Base-by-base conservation (phyloP, 2,329 filamentous ascomycete species). In the Ophiostoma angusticollis region DNA sequence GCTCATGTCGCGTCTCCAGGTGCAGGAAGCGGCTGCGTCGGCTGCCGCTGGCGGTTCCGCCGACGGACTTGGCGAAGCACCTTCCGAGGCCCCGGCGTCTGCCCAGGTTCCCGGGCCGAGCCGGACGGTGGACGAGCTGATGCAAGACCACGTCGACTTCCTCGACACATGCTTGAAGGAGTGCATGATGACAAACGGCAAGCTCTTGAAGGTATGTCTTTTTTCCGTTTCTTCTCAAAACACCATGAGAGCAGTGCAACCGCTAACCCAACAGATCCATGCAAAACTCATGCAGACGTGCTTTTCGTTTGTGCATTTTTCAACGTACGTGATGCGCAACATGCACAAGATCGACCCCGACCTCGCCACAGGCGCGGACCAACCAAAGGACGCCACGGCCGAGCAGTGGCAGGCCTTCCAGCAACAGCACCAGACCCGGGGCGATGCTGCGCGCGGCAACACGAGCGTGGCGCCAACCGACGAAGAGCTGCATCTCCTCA, bases 61-160 rank as follows among this genome's bases (percentile, higher is more conserved):
- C 5, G 45, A 46, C 8, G 50, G 57, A 23, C 55, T n/a, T n/a
- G 56, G 44, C 18, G 47, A 47, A n/a, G 52, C 57, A 1, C 14
- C 22, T 4, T n/a, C 28, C 7, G 21, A 25, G 7, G 34, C 36
- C 6, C 9, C 36, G 6, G 34, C 39, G 1, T 22, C 41, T 2
- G 16, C n/a, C n/a, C n/a, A n/a, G n/a, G n/a, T 38, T 11, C 28
- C 35, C 5, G 29, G 39, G 9, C 55, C 60, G 6, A 65, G 64
- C 29, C 62, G 86, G 27, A 98, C 91, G 0, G 91, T 98, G 1
- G 91, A 98, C 54, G 86, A 96, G 62, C 63, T 98, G 54, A 98
- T 98, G 91, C 85, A 96, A 62, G 87, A 96, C 54, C 91, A 98
- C 61, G 87, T 98, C 44, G 91, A 96, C 60, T 98, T 98, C 58